Percentiles rank a stretch among this genome's conserved stretches.
phyloP scores from a whole-genome alignment of 2,329 filamentous ascomycete species.

The Elsinoe ampelina region DNA sequence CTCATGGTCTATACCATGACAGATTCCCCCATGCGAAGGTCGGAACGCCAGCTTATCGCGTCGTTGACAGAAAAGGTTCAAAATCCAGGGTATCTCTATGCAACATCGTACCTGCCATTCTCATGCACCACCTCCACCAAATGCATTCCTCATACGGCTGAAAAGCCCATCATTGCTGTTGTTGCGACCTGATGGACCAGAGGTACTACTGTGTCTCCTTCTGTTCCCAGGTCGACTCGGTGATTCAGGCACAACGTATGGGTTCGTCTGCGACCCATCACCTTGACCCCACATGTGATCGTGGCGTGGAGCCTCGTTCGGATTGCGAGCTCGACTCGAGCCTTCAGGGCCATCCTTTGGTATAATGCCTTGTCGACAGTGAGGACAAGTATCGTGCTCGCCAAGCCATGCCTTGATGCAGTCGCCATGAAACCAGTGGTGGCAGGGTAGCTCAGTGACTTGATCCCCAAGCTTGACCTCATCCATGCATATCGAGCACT shows the following conservation, averaged over 20 bases:
- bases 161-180: slow-evolving; percentile 21
- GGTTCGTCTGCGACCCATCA: slow-evolving; percentile 17
- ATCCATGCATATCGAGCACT: slow-evolving; percentile 95
- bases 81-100: slow-evolving; percentile 5
- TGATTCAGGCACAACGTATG: slow-evolving; percentile 18
- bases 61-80: neutral
- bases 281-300: slow-evolving; percentile 20
- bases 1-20: neutral
- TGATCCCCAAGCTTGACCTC: slow-evolving; percentile 63
- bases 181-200: slow-evolving; percentile 5
- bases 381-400: slow-evolving; percentile 88
- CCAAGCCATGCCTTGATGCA: slow-evolving; percentile 78
- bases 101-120: neutral
- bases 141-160: slow-evolving; percentile 27
- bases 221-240: slow-evolving; percentile 14
- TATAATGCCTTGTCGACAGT: slow-evolving; percentile 55
- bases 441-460: slow-evolving; percentile 72
- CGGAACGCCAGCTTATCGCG: neutral
- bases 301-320: slow-evolving; percentile 24
- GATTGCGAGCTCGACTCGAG: slow-evolving; percentile 19
- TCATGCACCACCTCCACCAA: slow-evolving; percentile 18
- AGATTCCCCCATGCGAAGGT: neutral
- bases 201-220: slow-evolving; percentile 3
- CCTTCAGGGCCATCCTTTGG: slow-evolving; percentile 21
- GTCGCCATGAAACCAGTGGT: slow-evolving; percentile 83